Base-by-base conservation (phyloP, 2,329 filamentous ascomycete species). In the Alternaria brassicae region DNA sequence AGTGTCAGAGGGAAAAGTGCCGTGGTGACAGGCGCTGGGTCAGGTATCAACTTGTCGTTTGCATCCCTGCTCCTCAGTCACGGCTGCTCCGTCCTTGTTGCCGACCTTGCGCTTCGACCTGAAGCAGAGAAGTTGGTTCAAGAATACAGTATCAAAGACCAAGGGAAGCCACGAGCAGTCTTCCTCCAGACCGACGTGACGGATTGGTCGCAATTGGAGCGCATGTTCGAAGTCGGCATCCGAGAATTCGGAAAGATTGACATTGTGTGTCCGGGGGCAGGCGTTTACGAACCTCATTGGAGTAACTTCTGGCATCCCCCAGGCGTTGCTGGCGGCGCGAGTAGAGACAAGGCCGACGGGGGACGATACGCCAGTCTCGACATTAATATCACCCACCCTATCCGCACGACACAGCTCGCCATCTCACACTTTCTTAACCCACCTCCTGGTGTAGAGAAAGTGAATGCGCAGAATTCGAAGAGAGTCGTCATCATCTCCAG, bases 261-360 rank as follows among this genome's bases (percentile, higher is more conserved):
- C 56, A 79, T 84, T 41, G 78, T 83, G 13, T 82, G 81, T 52
- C 82, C 82, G 0, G 81, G 82, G 17, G 82, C 82, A 3, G 82
- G 82, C 6, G 72, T 84, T 25, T 84, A 78, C 72, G 82, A 84
- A 53, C 81, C 81, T 0, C 72, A 79, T 53, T 81, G 77, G 70
- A 76, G 71, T 55, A 83, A 81, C 67, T 83, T 83, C 72, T 83
- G 81, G 81, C 74, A 81, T 54, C 81, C 81, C 0, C 81, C 81
- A 0, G 81, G 81, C 12, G 70, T 66, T 0, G 21, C 56, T 9
- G 53, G 59, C 15, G 45, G 63, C 0, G 64, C 63, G 28, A 74
- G 75, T 2, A 78, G 69, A 54, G 81, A 83, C 56, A 51, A 60
- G 0, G 13, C 30, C 0, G 60, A 69, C n/a, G 64, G 69, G 1